Evolutionary conservation across 768 basidiomycete genomes (phyloP), one percentile per base, ranked within the genome.

Genomic region (Mycena rosella): DNA sequence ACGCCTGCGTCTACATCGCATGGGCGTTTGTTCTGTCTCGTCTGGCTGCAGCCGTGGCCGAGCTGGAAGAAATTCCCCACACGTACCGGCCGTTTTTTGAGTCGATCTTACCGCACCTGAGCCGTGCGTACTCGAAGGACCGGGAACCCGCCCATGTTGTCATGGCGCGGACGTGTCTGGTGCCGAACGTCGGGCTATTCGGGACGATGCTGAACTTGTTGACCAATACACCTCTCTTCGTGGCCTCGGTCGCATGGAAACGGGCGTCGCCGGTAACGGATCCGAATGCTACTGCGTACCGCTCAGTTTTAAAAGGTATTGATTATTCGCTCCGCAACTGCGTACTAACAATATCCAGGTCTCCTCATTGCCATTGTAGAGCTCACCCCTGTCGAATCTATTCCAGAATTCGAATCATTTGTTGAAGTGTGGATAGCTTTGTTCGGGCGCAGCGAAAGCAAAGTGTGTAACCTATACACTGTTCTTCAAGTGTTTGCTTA

Each of bases 11-110:
- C 5, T 91, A 93, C 72, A 82, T 96, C 8, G 90, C 90, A 0
- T 98, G 96, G 96, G 85, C 95, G 0, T 94, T 90, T 74, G 87
- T 96, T 1, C 85, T 97, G 5, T 90, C 90, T 14, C 85, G 89
- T 34, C 75, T 93, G n/a, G 76, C 82, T 22, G 74, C 81, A 15
- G 82, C 84, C 57, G 86, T 84, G 1, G 60, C 72, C n/a, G 78
- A 85, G 53, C 70, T 83, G 73, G 82, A 85, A 69, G 84, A 87
- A 65, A 76, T 90, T 36, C 89, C 90, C 22, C 76, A 83, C 18
- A 74, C 85, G 17, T 92, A 89, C 76, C 82, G 79, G 30, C 65
- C 79, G 3, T 88, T 93, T 77, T 83, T 91, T 75, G 83, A 88
- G 36, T 79, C 81, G 42, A 79, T 89, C 51, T 78, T 87, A 47